A percentile compares a stretch with the other conserved stretches of the same genome.
Conservation (phyloP, 805 yeast species). For the Barnettozyma sucrosica region DNA sequence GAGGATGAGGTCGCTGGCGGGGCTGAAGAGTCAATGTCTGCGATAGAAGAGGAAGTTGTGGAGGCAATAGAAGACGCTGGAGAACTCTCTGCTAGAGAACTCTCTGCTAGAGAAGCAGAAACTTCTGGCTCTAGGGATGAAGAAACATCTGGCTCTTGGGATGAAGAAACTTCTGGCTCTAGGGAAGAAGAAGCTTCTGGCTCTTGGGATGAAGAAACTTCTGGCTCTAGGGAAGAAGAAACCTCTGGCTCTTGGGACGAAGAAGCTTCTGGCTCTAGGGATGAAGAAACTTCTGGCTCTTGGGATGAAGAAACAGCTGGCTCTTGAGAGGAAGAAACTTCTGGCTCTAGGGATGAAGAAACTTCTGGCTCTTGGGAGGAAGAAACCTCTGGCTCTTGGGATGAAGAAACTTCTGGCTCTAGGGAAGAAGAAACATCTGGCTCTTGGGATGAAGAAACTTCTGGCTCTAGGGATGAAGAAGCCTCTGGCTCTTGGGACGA, state of each 20-base stretch:
- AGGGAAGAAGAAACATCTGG: too few relatives aligned
- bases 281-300: not conserved
- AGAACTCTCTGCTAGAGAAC: slow-evolving; percentile 2
- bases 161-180: not conserved
- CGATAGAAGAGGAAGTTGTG: not conserved
- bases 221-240: not conserved
- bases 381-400: too few relatives aligned
- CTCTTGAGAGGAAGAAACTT: too few relatives aligned
- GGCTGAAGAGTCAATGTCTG: slow-evolving; percentile 4
- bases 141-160: not conserved
- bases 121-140: not conserved
- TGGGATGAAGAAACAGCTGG: too few relatives aligned
- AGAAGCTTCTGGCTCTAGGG: not conserved
- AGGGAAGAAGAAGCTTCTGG: not conserved
- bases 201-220: not conserved
- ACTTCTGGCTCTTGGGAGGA: too few relatives aligned
- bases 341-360: too few relatives aligned
- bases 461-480: too few relatives aligned
- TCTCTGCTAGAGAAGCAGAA: not conserved
- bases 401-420: too few relatives aligned
- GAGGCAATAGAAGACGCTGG: not conserved
- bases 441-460: too few relatives aligned
- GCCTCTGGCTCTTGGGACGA: too few relatives aligned
- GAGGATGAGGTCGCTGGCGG: slow-evolving; percentile 1
- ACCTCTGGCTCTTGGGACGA: not conserved